Evolutionary conservation across 257 asterid species (phyloP).

Genomic region (Cinchona pubescens): DNA sequence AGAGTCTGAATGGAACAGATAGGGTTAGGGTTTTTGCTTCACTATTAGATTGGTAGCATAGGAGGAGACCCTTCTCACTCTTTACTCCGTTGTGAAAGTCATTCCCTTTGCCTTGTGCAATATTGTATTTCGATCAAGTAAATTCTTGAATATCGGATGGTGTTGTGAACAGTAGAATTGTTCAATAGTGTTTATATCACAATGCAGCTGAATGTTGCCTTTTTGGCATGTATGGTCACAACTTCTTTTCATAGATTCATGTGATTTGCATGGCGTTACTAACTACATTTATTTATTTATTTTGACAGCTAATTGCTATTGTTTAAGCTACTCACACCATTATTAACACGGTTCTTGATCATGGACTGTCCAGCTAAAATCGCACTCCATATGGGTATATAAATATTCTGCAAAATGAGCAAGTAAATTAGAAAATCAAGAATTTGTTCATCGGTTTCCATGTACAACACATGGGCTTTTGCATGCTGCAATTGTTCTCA

Average conservation of each 20-base stretch:
- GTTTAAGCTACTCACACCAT: not conserved
- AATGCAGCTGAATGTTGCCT: not conserved
- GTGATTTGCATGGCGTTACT: not conserved
- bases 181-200: too few species aligned
- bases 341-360: not conserved
- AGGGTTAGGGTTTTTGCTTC: conserved; percentile 18
- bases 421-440: not conserved
- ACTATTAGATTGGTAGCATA: conserved; percentile 18
- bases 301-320: not conserved
- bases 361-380: too few species aligned
- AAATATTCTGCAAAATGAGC: not conserved
- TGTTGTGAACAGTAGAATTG: not conserved
- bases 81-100: not conserved
- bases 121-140: not conserved
- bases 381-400: not conserved
- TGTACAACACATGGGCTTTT: not conserved
- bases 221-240: not conserved
- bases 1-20: conserved; percentile 84
- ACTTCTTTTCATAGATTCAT: not conserved
- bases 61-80: not conserved
- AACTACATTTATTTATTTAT: not conserved
- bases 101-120: not conserved
- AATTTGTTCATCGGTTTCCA: not conserved
- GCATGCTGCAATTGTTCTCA: not conserved
- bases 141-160: not conserved